A percentile compares a stretch with the other conserved stretches of the same genome.
phyloP scores from a whole-genome alignment of 139 green algal genomes.

The Desmodesmus armatus region DNA sequence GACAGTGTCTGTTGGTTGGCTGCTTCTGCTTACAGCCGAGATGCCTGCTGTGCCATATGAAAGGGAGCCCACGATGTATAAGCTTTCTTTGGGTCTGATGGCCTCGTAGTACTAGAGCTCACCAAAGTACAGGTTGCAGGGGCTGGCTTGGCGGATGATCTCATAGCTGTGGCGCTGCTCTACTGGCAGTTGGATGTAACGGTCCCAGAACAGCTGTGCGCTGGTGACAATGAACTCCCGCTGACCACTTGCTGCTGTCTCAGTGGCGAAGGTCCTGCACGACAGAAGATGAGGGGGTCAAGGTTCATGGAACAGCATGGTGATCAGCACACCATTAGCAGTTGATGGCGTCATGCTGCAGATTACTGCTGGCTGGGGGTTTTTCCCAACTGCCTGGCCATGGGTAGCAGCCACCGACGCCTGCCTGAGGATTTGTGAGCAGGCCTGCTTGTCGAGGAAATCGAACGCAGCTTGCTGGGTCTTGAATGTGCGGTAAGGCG shows the following conservation, averaged over 20 bases:
- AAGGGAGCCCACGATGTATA: too few species aligned
- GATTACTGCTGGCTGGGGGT: not conserved
- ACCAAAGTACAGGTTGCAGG: conserved; percentile 86
- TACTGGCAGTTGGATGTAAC: conserved; percentile 21
- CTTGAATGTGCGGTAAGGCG: conserved; percentile 49
- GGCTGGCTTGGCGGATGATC: conserved; percentile 75
- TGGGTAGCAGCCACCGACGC: not conserved
- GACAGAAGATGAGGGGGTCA: not conserved
- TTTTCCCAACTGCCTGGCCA: not conserved
- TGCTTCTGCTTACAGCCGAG: too few species aligned
- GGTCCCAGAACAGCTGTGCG: conserved; percentile 11
- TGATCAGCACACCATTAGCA: too few species aligned
- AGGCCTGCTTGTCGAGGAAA: conserved; percentile 52
- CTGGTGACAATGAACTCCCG: conserved; percentile 23
- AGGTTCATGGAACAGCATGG: too few species aligned
- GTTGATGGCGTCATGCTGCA: too few species aligned
- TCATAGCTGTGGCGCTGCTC: conserved; percentile 62
- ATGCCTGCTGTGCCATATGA: too few species aligned
- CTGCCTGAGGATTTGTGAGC: conserved; percentile 18
- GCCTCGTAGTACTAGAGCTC: not conserved
- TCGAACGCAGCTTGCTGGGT: conserved; percentile 69
- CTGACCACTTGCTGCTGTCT: conserved; percentile 1
- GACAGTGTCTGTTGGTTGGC: not conserved
- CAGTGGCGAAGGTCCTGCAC: conserved; percentile 40
- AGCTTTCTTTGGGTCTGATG: too few species aligned